Percentiles rank a stretch among this genome's conserved stretches.
Conservation (phyloP, 495 filamentous ascomycete genomes). For the Penicillium lividum region DNA sequence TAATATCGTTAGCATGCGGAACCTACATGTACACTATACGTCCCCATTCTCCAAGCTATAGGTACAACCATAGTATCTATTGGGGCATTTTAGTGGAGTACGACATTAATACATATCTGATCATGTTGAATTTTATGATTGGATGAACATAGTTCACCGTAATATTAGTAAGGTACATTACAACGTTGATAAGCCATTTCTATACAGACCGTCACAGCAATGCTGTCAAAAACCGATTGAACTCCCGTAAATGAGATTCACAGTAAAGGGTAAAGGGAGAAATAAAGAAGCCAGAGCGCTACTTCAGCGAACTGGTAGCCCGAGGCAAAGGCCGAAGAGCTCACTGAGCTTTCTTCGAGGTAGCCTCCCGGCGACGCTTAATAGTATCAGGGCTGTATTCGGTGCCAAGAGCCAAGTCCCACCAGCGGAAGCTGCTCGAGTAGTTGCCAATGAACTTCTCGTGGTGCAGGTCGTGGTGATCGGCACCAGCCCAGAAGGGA, state of each 20-base stretch:
- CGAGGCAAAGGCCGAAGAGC: neutral
- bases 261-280: neutral
- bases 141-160: conserved; percentile 4
- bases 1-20: too few relatives aligned
- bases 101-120: neutral
- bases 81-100: too few relatives aligned
- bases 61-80: too few relatives aligned
- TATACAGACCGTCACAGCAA: neutral
- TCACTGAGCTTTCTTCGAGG: conserved; percentile 52
- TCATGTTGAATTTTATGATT: neutral
- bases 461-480: conserved; percentile 96
- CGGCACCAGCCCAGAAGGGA: conserved; percentile 96
- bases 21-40: too few relatives aligned
- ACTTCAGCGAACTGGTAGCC: neutral
- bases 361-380: conserved; percentile 69
- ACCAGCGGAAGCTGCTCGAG: conserved; percentile 97
- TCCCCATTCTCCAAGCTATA: too few relatives aligned
- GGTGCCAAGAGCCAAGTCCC: conserved; percentile 92
- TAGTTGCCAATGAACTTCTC: conserved; percentile 98
- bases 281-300: neutral
- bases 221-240: neutral
- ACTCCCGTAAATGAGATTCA: neutral
- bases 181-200: conserved; percentile 7
- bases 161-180: conserved; percentile 12
- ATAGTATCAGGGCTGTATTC: conserved; percentile 87